A percentile compares a stretch with the other conserved stretches of the same genome.
Evolutionary conservation across 176 grass and related monocot genomes (phyloP).

Genomic region (Alloteropsis semialata): DNA sequence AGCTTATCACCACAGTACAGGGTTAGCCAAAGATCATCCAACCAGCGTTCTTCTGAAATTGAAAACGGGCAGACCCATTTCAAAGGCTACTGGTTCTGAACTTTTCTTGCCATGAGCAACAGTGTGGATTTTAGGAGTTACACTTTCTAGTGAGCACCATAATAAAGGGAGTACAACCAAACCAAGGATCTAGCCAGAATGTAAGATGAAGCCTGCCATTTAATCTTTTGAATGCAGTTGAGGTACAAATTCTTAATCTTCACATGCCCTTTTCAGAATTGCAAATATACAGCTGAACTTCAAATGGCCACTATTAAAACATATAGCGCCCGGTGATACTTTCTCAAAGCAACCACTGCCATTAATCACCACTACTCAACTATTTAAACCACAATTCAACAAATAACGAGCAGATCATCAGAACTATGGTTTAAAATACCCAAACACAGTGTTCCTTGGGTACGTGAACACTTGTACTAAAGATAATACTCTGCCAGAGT

Average conservation of each 20-base stretch:
- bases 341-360: not conserved
- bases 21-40: not conserved
- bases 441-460: not conserved
- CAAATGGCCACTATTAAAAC: no score
- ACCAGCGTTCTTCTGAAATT: not conserved
- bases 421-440: not conserved
- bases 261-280: not conserved
- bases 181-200: not conserved
- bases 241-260: not conserved
- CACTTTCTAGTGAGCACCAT: not conserved
- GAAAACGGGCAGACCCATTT: not conserved
- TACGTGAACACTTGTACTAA: not conserved
- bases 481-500: not conserved
- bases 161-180: not conserved
- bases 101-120: no score
- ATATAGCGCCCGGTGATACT: not conserved
- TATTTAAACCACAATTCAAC: not conserved
- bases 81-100: not conserved
- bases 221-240: not conserved
- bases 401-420: not conserved
- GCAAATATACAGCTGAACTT: not conserved
- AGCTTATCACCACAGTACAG: no score
- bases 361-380: not conserved
- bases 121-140: not conserved
- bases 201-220: no score